Conservation (phyloP, 2,329 filamentous ascomycete species). For the Colletotrichum musae region DNA sequence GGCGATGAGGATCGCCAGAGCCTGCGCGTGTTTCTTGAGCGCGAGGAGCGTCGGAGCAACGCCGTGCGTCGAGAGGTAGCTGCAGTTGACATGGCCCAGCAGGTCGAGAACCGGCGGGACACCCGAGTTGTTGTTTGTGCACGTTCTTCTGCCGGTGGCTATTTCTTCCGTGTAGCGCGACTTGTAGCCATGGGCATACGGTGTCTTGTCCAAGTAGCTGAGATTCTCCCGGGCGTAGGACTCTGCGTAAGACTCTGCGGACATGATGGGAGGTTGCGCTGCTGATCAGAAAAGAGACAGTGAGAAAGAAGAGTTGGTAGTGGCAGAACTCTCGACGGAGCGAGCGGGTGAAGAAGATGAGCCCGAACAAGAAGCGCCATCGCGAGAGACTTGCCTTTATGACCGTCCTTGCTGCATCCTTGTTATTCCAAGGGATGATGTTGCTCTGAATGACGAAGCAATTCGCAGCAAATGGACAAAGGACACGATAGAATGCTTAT, state of each 20-base stretch:
- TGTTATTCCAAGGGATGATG: not conserved
- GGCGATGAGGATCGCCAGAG: slow-evolving; percentile 67
- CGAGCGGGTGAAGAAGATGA: too few species aligned
- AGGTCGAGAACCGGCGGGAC: slow-evolving; percentile 44
- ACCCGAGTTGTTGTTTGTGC: slow-evolving; percentile 24
- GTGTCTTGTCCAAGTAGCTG: slow-evolving; percentile 28
- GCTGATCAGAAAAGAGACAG: not conserved
- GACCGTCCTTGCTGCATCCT: not conserved
- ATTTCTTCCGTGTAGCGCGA: slow-evolving; percentile 37
- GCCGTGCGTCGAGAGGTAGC: slow-evolving; percentile 68
- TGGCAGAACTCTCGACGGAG: not conserved
- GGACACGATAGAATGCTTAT: not conserved
- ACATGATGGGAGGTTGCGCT: not conserved
- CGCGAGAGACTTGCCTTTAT: not conserved
- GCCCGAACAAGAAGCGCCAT: too few species aligned
- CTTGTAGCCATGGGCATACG: slow-evolving; percentile 35
- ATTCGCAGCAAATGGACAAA: not conserved
- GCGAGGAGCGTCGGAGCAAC: slow-evolving; percentile 68
- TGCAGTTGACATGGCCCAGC: slow-evolving; percentile 66
- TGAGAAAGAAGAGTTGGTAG: not conserved
- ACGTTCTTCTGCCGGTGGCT: not conserved
- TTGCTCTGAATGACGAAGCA: not conserved
- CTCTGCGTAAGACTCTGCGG: not conserved
- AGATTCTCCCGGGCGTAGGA: not conserved
- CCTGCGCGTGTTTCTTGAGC: slow-evolving; percentile 73